These are phyloP conservation scores for Eucalyptus marginata DNA, from an alignment of 345 rosid species.

Conservation along the genomic window DNA sequence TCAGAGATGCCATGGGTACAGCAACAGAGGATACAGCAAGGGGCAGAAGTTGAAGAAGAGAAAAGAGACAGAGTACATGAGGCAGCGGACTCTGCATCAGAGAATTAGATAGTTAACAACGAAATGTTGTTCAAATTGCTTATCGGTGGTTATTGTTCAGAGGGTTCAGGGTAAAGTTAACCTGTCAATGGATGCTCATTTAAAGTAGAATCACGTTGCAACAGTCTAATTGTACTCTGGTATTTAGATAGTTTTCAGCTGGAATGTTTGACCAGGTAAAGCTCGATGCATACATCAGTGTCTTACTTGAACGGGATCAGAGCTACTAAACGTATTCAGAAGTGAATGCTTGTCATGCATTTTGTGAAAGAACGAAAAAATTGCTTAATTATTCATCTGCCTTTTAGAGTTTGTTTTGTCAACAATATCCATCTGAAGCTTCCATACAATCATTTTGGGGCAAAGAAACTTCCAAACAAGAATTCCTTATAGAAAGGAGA, in stretches of 20 bases:
- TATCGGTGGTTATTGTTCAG: background rate
- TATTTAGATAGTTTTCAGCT: background rate
- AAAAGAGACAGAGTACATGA: background rate
- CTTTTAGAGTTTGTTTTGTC: background rate
- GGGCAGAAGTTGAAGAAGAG: constrained; percentile 3
- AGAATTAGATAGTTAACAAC: background rate
- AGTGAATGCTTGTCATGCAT: background rate
- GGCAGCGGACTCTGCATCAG: background rate
- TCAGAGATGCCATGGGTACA: background rate
- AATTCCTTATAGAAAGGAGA: background rate
- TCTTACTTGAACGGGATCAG: background rate
- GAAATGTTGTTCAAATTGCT: background rate
- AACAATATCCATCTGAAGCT: background rate
- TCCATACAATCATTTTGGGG: background rate
- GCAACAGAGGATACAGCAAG: constrained; percentile 2
- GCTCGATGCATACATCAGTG: background rate
- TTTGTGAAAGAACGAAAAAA: background rate
- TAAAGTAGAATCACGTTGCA: background rate
- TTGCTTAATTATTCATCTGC: background rate
- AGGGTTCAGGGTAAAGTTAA: background rate
- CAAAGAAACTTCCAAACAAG: background rate
- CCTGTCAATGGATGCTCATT: background rate
- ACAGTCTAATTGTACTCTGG: background rate
- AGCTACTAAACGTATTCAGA: background rate
- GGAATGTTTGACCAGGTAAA: background rate